phyloP scores from a whole-genome alignment of 1,139 yeast genomes.

The Eremothecium gossypii region DNA sequence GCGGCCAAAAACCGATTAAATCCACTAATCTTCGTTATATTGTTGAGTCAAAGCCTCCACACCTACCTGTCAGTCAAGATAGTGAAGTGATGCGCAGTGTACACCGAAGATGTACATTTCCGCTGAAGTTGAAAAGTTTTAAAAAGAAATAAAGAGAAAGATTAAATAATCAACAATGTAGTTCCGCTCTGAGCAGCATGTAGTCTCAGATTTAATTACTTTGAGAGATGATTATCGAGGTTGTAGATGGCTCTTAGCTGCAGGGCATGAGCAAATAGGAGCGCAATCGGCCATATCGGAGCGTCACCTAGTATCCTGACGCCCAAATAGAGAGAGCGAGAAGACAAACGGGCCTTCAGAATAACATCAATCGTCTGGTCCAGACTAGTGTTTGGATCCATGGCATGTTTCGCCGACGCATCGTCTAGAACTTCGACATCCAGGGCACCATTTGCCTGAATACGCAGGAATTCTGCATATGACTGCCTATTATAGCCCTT shows the following conservation, averaged over 20 bases:
- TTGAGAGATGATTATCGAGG: background rate
- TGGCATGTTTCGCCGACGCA: constrained; percentile 35
- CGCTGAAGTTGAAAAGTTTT: no score
- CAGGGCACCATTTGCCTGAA: constrained; percentile 47
- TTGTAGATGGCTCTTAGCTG: constrained; percentile 50
- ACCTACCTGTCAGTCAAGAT: no score
- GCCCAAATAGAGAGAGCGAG: constrained; percentile 53
- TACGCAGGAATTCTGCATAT: constrained; percentile 46
- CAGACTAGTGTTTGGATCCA: constrained; percentile 36
- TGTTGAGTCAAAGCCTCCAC: no score
- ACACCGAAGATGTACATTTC: no score
- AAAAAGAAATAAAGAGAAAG: background rate
- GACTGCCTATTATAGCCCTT: constrained; percentile 37
- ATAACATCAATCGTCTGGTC: constrained; percentile 37
- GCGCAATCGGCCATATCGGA: constrained; percentile 74
- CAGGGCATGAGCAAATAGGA: constrained; percentile 67
- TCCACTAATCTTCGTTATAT: no score
- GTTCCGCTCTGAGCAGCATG: no score
- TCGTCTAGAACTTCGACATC: constrained; percentile 42
- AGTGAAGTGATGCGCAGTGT: no score
- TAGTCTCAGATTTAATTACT: no score
- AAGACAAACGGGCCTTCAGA: constrained; percentile 41
- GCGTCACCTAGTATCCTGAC: constrained; percentile 70
- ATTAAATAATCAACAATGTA: background rate
- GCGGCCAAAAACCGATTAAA: no score